These are phyloP conservation scores for Alternaria sp. DNA, from an alignment of 2,329 filamentous ascomycete species.

Conservation along the genomic window DNA sequence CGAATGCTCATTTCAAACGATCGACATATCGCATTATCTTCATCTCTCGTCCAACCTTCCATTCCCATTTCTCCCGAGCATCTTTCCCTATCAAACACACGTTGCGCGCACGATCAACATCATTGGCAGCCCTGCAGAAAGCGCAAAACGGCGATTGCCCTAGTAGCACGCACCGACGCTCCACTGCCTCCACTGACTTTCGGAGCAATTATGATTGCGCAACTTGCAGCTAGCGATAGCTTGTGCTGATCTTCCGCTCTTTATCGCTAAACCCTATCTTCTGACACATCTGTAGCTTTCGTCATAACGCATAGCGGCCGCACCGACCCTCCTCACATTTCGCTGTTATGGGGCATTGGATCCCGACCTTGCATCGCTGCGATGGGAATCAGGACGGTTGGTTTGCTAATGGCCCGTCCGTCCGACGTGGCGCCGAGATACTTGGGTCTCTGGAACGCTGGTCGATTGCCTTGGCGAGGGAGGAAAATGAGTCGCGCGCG, in stretches of 20 bases:
- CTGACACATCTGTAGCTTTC: conserved; percentile 8
- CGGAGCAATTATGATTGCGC: conserved; percentile 10
- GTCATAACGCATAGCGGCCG: neutral
- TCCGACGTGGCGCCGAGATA: conserved; percentile 16
- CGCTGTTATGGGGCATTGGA: conserved; percentile 3
- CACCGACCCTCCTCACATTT: neutral
- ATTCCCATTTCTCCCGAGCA: neutral
- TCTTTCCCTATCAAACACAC: conserved; percentile 3
- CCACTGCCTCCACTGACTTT: neutral
- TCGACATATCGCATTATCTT: conserved; percentile 1
- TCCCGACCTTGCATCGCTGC: conserved; percentile 6
- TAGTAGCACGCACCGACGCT: conserved; percentile 1
- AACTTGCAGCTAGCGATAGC: conserved; percentile 9
- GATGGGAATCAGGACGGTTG: neutral
- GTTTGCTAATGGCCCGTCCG: conserved; percentile 5
- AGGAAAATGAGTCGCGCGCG: neutral
- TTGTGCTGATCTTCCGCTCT: conserved; percentile 12
- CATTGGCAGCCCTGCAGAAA: conserved; percentile 15
- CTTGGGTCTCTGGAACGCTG: neutral
- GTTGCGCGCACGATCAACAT: conserved; percentile 2
- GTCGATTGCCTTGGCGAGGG: neutral
- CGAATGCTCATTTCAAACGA: conserved; percentile 8
- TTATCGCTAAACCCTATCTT: conserved; percentile 4
- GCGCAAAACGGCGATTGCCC: conserved; percentile 1
- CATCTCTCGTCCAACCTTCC: conserved; percentile 1